Base-by-base conservation (phyloP, 129 eudicot genomes). In the carrot (Daucus carota) region DNA sequence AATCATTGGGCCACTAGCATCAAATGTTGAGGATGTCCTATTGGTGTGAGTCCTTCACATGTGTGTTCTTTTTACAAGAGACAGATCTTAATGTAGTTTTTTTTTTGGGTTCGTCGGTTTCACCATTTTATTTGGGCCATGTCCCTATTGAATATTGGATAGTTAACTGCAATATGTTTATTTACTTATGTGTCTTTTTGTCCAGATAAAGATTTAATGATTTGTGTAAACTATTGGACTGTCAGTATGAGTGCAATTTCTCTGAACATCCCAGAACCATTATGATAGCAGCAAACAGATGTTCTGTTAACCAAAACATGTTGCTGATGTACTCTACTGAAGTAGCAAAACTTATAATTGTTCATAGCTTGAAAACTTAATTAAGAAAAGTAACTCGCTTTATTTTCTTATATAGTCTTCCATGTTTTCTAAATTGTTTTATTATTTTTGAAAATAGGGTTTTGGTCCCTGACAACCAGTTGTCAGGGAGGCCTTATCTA, bases 1-100 rank as follows among this genome's bases (percentile, higher is more conserved):
- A 87, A 80, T 88, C 69, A 85, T 93, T 75, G 98, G 98, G 63
- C 96, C 98, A 63, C 82, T 93, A 41, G 88, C 98, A 77, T 90
- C 98, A 76, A 84, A 75, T 67, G 92, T 93, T 75, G 98, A 93
- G 86, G 98, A 93, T 85, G 79, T 83, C 76, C 81, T 90, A 77
- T 87, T 93, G 29, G 91, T 88, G 98, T 93, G 83, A 93, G 98
- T 73, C 66, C 24, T 73, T 78, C 67, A 74, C 24, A 2, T 17
- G 33, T 74, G 20, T 48, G 43, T 66, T 59, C 77, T 32, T 20
- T 50, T 42, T 6, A 6, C 52, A n/a, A 8, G 13, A 3, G 16
- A 38, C 0, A 17, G 18, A 9, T n/a, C n/a, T 41, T n/a, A n/a
- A 4, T 16, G 31, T 22, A 22, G 8, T 13, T 20, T 34, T 4